Base-by-base conservation (phyloP, 495 filamentous ascomycete genomes). In the Lentithecium fluviatile region DNA sequence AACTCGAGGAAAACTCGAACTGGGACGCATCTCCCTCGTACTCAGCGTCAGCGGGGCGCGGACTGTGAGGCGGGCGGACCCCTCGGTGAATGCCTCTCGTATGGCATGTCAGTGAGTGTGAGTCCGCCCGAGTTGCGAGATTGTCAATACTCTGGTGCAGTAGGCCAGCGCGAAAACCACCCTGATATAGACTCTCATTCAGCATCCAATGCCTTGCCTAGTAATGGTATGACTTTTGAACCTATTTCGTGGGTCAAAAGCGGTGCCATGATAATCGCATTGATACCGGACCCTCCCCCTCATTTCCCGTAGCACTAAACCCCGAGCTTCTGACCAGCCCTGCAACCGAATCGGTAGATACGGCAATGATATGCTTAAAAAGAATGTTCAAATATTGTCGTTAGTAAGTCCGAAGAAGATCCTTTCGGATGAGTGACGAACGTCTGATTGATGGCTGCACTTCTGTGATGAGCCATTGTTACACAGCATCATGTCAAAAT, bases 221-320 rank as follows among this genome's bases (percentile, higher is more conserved):
- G n/a, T n/a, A n/a, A 23, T 42, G 23, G 20, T 32, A 40, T 54
- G 32, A 19, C 34, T 11, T 12, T 8, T 19, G 2, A 13, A 32
- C 29, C 29, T 32, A 10, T 10, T 4, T 32, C 29, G 29, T 32
- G 29, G 10, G 29, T 32, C 29, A 10, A 32, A 3, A 3, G 29
- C 10, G 29, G 10, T 32, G 29, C 29, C 10, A 32, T 32, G 29
- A 10, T 6, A 54, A 24, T n/a, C 17, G 51, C n/a, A 10, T 7
- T 20, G 36, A 24, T 25, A 45, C 37, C 45, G 53, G 52, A 13
- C 3, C 25, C 43, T 32, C 40, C 52, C 60, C 53, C 60, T 63
- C 59, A 62, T 62, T 62, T 24, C 54, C 60, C 60, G 60, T 56
- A 40, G n/a, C 42, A n/a, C 21, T 26, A 54, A 11, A 42, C 13